Evolutionary conservation across 202 grass and related monocot species (phyloP).

Genomic region (Hordeum pubiflorum): DNA sequence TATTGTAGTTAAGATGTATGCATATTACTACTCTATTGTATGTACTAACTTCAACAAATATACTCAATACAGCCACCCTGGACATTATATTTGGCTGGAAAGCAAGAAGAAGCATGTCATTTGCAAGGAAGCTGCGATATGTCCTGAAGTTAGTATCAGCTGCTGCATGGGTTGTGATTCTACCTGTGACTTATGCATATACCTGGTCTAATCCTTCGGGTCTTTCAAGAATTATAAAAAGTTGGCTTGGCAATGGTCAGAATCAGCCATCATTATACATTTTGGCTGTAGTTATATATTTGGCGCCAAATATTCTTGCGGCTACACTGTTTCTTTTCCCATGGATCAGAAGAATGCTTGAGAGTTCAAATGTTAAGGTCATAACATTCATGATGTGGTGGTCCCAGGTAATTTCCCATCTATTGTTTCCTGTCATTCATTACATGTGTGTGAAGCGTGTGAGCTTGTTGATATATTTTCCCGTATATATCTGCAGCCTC

Average conservation of each 20-base stretch:
- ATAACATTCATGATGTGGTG: slow-evolving; percentile 97
- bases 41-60: slow-evolving; percentile 5
- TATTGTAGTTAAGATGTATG: background rate
- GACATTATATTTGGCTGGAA: slow-evolving; percentile 95
- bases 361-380: slow-evolving; percentile 76
- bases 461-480: slow-evolving; percentile 7
- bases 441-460: background rate
- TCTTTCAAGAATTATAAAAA: slow-evolving; percentile 73
- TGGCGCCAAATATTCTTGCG: slow-evolving; percentile 85
- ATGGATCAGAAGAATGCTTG: slow-evolving; percentile 64
- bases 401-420: slow-evolving; percentile 70
- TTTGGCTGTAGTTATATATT: slow-evolving; percentile 83
- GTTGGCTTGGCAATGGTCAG: slow-evolving; percentile 85
- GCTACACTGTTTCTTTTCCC: slow-evolving; percentile 89
- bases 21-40: background rate
- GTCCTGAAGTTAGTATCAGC: slow-evolving; percentile 78
- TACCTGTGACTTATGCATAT: slow-evolving; percentile 93
- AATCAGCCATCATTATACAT: slow-evolving; percentile 81
- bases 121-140: slow-evolving; percentile 82
- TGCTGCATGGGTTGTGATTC: slow-evolving; percentile 85
- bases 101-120: slow-evolving; percentile 91
- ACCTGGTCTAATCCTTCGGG: slow-evolving; percentile 73
- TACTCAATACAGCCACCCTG: slow-evolving; percentile 58
- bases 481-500: slow-evolving; percentile 61
- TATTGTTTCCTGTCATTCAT: slow-evolving; percentile 8